Percentiles rank a stretch among this genome's conserved stretches.
Conservation (phyloP, 208 protist genomes). For the Acanthamoeba sp. region DNA sequence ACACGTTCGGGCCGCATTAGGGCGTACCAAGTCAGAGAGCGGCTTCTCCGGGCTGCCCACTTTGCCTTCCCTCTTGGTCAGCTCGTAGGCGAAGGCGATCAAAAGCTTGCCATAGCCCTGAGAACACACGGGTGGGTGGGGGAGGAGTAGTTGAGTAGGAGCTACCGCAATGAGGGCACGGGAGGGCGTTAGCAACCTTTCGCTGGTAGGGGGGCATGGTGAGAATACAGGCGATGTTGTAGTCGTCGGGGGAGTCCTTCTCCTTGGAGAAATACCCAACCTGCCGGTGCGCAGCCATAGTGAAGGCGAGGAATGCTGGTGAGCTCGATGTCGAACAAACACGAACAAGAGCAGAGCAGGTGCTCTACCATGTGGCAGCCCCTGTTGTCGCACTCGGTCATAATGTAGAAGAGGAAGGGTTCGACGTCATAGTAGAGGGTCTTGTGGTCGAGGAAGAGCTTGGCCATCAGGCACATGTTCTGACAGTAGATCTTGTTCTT, state of each 20-base stretch:
- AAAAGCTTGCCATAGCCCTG: slow-evolving; percentile 98
- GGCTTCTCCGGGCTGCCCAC: slow-evolving; percentile 99
- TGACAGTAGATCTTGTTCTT: slow-evolving; percentile 98
- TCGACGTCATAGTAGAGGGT: slow-evolving; percentile 99
- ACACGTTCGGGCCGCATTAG: background rate
- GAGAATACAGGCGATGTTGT: slow-evolving; percentile 99
- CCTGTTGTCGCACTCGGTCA: slow-evolving; percentile 95
- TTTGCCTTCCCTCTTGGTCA: slow-evolving; percentile 96
- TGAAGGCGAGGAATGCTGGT: background rate
- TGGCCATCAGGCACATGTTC: slow-evolving; percentile 98
- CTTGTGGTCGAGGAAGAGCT: slow-evolving; percentile 99
- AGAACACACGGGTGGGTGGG: slow-evolving; percentile 89
- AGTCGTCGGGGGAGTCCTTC: slow-evolving; percentile 97
- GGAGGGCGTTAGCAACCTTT: slow-evolving; percentile 70
- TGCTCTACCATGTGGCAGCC: slow-evolving; percentile 93
- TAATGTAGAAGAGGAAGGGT: slow-evolving; percentile 99
- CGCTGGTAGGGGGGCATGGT: slow-evolving; percentile 96
- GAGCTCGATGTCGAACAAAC: background rate
- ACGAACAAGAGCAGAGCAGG: background rate
- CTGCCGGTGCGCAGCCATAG: background rate
- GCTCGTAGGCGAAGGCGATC: slow-evolving; percentile 98
- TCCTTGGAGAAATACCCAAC: slow-evolving; percentile 99
- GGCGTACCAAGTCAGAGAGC: slow-evolving; percentile 96
- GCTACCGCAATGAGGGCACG: background rate
- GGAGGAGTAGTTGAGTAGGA: slow-evolving; percentile 75